Conservation (phyloP, 306 rosid species). For the Hippophae gyantsensis region DNA sequence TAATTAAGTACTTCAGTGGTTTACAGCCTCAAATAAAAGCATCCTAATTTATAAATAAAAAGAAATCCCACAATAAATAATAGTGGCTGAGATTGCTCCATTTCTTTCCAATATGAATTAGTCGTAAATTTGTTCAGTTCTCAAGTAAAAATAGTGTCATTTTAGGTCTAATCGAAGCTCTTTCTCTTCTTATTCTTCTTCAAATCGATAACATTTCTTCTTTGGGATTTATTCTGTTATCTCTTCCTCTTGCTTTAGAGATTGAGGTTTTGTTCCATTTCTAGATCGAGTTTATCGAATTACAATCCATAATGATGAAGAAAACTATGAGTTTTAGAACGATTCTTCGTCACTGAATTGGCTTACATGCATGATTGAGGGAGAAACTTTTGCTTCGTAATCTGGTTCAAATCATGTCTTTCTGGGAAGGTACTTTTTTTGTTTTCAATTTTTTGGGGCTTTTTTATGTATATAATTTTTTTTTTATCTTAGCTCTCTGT, state of each 20-base stretch:
- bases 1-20: slow-evolving; percentile 9
- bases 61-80: slow-evolving; percentile 36
- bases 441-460: not conserved
- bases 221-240: not conserved
- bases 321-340: slow-evolving; percentile 34
- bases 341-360: slow-evolving; percentile 21
- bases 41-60: not conserved
- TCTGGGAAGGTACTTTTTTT: slow-evolving; percentile 30
- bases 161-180: slow-evolving; percentile 13
- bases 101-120: not conserved
- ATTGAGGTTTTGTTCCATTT: slow-evolving; percentile 1
- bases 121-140: not conserved
- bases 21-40: slow-evolving; percentile 42
- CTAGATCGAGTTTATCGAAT: slow-evolving; percentile 14
- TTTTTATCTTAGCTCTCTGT: slow-evolving; percentile 15
- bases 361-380: slow-evolving; percentile 22
- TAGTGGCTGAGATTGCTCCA: slow-evolving; percentile 87
- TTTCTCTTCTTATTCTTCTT: slow-evolving; percentile 5
- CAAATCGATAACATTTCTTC: not conserved
- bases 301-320: slow-evolving; percentile 16
- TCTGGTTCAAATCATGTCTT: slow-evolving; percentile 27
- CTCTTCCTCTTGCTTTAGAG: not conserved
- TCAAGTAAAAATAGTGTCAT: not conserved
- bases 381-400: slow-evolving; percentile 4
- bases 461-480: not conserved